Evolutionary conservation across 1,284 basidiomycete species (phyloP), one percentile per base, ranked within the genome.

Genomic region (Fomitopsis betulina): DNA sequence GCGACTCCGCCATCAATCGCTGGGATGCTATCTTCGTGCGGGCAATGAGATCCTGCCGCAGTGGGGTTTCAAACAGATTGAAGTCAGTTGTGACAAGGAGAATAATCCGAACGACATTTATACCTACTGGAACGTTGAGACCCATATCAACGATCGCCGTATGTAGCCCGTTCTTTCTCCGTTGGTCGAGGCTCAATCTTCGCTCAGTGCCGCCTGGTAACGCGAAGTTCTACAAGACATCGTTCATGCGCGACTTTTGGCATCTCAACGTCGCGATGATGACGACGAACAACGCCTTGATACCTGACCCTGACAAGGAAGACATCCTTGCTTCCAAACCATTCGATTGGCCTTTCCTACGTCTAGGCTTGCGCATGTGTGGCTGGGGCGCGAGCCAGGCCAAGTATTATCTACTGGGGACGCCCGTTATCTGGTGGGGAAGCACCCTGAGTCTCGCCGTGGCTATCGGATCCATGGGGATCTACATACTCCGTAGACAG

Each of bases 241-340:
- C 96, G 0, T 99, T 99, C 83, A 77, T 98, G 57, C 88, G 91
- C 57, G 96, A 99, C 75, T 98, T 99, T 75, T 95, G 94, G 86
- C 96, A 99, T 73, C 85, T 99, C 58, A 99, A 99, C 69, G 93
- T 99, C 15, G 96, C 96, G 15, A 99, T 99, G 97, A 96, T 97
- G 94, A 98, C 95, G 0, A 97, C 96, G 5, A 99, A 99, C 80
- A 99, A 99, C 72, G 96, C 97, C 0, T 86, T 99, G 56, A 77
- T 98, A 47, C 96, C 96, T 0, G 95, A 99, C 68, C 93, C 95
- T 0, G 96, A 99, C 79, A 99, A 99, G 77, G 93, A 96, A 65
- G 96, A 99, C 71, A 94, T 98, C 65, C 85, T 99, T 54, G 96
- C 96, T 0, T 96, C 94, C 37, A 85, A 84, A 66, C 96, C 96